Conservation (phyloP, 1,284 basidiomycete species). For the Marasmius tenuissimus region DNA sequence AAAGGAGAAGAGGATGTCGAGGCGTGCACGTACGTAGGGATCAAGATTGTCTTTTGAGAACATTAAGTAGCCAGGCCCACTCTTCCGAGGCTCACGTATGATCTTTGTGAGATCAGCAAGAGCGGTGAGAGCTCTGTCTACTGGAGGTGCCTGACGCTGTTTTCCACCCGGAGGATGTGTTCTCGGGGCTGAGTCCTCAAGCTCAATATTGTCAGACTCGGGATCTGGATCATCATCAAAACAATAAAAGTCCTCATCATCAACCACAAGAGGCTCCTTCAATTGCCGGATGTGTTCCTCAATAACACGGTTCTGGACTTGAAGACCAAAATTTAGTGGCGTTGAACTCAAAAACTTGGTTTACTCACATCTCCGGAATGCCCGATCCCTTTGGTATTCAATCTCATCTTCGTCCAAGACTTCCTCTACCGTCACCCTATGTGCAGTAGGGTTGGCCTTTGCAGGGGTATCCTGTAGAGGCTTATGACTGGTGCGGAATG, state of each 20-base stretch:
- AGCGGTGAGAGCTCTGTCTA: not conserved
- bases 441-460: not conserved
- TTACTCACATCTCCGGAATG: not conserved
- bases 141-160: not conserved
- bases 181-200: not conserved
- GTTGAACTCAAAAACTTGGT: not conserved
- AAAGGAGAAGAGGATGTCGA: slow-evolving; percentile 3
- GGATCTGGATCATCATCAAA: not conserved
- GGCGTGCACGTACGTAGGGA: not conserved
- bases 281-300: not conserved
- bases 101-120: not conserved
- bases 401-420: not conserved
- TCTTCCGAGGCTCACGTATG: not conserved
- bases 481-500: not conserved
- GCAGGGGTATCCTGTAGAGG: not conserved
- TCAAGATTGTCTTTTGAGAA: not conserved
- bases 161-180: not conserved
- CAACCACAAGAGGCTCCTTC: not conserved
- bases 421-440: not conserved
- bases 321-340: not conserved
- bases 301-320: not conserved
- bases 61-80: not conserved
- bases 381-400: not conserved
- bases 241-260: not conserved
- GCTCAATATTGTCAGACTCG: not conserved